A percentile compares a stretch with the other conserved stretches of the same genome.
Conservation (phyloP, 1,284 basidiomycete genomes). For the Cystobasidium sp. region DNA sequence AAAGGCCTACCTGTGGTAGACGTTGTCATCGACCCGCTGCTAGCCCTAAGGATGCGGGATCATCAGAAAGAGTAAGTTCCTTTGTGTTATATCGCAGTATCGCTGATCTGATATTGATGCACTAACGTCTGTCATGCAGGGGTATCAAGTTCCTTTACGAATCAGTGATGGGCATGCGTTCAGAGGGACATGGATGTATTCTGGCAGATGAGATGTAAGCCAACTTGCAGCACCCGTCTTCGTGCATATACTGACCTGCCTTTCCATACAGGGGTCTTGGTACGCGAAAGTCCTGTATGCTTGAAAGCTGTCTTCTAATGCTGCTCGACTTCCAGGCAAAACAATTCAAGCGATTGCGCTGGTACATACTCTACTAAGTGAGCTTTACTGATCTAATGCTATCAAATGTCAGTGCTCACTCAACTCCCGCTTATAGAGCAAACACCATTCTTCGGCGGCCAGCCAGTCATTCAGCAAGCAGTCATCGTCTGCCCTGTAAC, state of each 20-base stretch:
- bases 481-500: constrained; percentile 95
- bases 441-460: constrained; percentile 72
- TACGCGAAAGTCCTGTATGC: not conserved
- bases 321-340: constrained; percentile 79
- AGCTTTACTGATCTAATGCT: too few species aligned
- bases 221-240: not conserved
- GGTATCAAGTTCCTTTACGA: constrained; percentile 83
- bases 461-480: constrained; percentile 66
- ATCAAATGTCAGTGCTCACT: too few species aligned
- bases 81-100: constrained; percentile 59
- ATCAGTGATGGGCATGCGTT: constrained; percentile 89
- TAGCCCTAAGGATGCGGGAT: constrained; percentile 75
- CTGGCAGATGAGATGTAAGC: constrained; percentile 92
- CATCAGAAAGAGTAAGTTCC: constrained; percentile 80
- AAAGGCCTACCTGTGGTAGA: constrained; percentile 71
- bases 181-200: constrained; percentile 84
- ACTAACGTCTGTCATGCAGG: constrained; percentile 28
- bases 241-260: not conserved
- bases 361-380: constrained; percentile 86
- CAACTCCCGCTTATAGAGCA: too few species aligned
- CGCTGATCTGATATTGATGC: constrained; percentile 55
- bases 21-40: constrained; percentile 91
- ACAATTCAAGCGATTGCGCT: constrained; percentile 83
- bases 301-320: not conserved
- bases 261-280: constrained; percentile 9